Base-by-base conservation (phyloP, 2,329 filamentous ascomycete genomes). In the Penicillium brasilianum region DNA sequence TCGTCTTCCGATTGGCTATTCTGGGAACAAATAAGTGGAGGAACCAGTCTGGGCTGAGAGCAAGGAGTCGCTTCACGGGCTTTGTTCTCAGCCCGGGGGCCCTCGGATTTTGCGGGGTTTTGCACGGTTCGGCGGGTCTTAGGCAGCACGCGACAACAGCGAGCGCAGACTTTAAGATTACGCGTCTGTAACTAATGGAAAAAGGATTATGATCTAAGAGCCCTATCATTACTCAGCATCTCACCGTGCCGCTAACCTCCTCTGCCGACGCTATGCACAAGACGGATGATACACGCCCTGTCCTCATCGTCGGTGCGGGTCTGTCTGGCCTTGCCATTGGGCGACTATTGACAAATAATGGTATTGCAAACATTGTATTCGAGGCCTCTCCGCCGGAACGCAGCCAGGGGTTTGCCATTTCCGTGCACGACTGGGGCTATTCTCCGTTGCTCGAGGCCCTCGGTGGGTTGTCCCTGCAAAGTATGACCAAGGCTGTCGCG, bases 1-100 rank as follows among this genome's bases (percentile, higher is more conserved):
- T 48, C 25, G 44, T 30, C 48, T 58, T 58, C 36, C 9, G 48
- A 53, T 44, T 58, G 55, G 55, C 32, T 44, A 4, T 58, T 58
- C 37, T 58, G 48, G 48, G 44, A 58, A 13, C 25, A 58, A 10
- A 37, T 34, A 9, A 36, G 36, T 43, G 18, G 48, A 53, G 36
- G 25, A 4, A 44, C 46, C 4, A 43, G 46, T 30, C 36, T 22
- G 36, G 34, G 34, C 32, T 43, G 44, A 49, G 39, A 56, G 13
- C 10, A 22, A 48, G 43, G 25, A 48, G 43, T 48, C 20, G n/a
- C 25, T 28, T 48, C 43, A 48, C 43, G 43, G 43, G 25, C 43
- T 48, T 48, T 48, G 43, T 28, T 48, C 43, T 48, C 20, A 28
- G 20, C 43, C 11, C 9, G 20, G 43, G 5, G 20, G 20, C 43